Conservation (phyloP, 495 filamentous ascomycete genomes). For the Penicillium soppii region DNA sequence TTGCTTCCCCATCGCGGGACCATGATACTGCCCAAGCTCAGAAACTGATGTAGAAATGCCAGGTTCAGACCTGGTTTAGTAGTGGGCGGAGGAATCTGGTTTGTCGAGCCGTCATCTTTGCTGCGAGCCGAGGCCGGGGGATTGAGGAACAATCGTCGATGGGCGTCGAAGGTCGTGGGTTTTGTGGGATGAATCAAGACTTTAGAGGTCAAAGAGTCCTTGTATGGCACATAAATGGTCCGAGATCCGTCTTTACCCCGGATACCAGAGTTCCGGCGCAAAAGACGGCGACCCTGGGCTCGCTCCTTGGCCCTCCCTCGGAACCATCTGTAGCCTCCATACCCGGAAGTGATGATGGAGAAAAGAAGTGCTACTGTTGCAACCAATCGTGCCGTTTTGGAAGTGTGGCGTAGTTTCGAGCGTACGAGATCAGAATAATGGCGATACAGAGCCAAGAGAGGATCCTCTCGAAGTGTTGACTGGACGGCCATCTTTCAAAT, state of each 20-base stretch:
- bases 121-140: slow-evolving; percentile 76
- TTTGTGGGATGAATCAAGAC: slow-evolving; percentile 94
- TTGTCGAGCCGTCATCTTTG: slow-evolving; percentile 60
- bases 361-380: slow-evolving; percentile 70
- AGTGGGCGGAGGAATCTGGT: slow-evolving; percentile 76
- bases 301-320: slow-evolving; percentile 67
- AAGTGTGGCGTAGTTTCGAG: slow-evolving; percentile 58
- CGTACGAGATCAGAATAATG: slow-evolving; percentile 65
- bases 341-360: slow-evolving; percentile 72
- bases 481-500: slow-evolving; percentile 72
- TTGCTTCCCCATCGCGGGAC: slow-evolving; percentile 93
- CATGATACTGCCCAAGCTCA: slow-evolving; percentile 95
- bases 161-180: slow-evolving; percentile 90
- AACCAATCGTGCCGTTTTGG: slow-evolving; percentile 67
- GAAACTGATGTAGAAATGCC: slow-evolving; percentile 96
- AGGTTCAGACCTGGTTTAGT: slow-evolving; percentile 92
- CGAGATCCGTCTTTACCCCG: slow-evolving; percentile 90
- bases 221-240: slow-evolving; percentile 93
- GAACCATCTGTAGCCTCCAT: slow-evolving; percentile 74
- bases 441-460: slow-evolving; percentile 64
- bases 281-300: slow-evolving; percentile 72
- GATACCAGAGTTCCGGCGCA: slow-evolving; percentile 90
- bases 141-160: slow-evolving; percentile 88
- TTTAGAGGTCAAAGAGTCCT: slow-evolving; percentile 73
- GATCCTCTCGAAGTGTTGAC: slow-evolving; percentile 78